Base-by-base conservation (phyloP, 495 filamentous ascomycete genomes). In the Pyrenula aspistea region DNA sequence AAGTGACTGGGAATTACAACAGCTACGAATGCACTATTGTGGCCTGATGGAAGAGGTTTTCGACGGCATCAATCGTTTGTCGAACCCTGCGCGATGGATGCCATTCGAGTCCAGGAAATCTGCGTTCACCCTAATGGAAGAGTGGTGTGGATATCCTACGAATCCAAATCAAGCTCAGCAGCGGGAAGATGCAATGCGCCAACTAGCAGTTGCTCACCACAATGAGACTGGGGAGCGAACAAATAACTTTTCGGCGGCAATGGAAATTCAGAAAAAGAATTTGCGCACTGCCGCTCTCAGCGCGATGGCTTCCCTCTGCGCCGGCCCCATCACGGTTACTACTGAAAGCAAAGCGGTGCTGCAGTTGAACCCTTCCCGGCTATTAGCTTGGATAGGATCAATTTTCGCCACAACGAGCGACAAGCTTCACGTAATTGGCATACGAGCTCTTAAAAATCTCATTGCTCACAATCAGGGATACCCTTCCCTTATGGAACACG, bases 111-210 rank as follows among this genome's bases (percentile, higher is more conserved):
- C 90, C 0, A 77, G 93, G 22, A 91, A 95, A 63, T 96, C 93
- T 10, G 83, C 91, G 3, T 98, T 97, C 65, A 84, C 91, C 2
- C 70, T 97, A 25, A 97, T 98, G 91, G 92, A 97, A 66, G 92
- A 97, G 56, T 98, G 93, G 93, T 97, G 94, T 71, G 93, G 94
- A 0, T 94, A 93, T 67, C 95, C 93, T 0, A 89, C 93, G 3
- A 95, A 96, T 66, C 91, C 91, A 63, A 70, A 73, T 25, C 86
- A 91, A 57, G 88, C 95, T 36, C 81, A 83, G 15, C 82, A 87
- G 57, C 77, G 90, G 55, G 93, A 96, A 74, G 87, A 95, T 55
- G 85, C 78, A 51, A 94, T 96, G 88, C 76, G 88, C 57, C 86
- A 89, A 61, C 86, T 85, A 21, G 75, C 90, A 51, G 82, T 93